phyloP scores from a whole-genome alignment of 2,329 filamentous ascomycete genomes.

The Fusarium continuum region DNA sequence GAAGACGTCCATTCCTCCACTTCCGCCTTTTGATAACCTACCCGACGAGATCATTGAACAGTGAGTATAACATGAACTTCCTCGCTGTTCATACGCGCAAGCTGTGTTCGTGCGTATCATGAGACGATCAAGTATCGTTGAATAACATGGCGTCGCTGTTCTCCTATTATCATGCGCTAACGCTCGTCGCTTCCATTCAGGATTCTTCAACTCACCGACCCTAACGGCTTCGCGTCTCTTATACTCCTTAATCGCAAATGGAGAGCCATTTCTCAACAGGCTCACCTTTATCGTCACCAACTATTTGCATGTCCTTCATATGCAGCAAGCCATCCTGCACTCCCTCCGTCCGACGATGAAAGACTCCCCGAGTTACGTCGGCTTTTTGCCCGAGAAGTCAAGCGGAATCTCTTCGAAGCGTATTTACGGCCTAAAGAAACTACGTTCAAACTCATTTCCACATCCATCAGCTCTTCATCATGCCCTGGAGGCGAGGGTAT shows the following conservation, averaged over 20 bases:
- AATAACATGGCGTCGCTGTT: background rate
- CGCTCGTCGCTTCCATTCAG: constrained; percentile 50
- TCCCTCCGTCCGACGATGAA: constrained; percentile 53
- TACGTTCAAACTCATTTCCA: constrained; percentile 81
- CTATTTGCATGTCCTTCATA: constrained; percentile 69
- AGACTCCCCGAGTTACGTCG: constrained; percentile 69
- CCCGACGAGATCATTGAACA: constrained; percentile 77
- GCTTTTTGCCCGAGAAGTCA: constrained; percentile 74
- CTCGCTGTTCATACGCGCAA: background rate
- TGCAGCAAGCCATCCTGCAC: constrained; percentile 58
- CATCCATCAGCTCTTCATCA: constrained; percentile 83
- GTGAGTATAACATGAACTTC: constrained; percentile 54
- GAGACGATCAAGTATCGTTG: background rate
- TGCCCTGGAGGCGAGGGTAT: constrained; percentile 86
- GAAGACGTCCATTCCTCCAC: constrained; percentile 44
- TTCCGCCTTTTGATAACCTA: constrained; percentile 62
- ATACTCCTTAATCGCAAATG: constrained; percentile 72
- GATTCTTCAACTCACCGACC: constrained; percentile 67
- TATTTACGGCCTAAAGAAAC: constrained; percentile 76
- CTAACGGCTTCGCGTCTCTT: constrained; percentile 73
- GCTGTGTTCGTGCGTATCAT: background rate
- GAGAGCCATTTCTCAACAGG: constrained; percentile 69
- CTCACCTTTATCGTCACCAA: constrained; percentile 70
- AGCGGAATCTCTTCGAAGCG: constrained; percentile 80
- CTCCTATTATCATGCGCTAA: constrained; percentile 26